phyloP scores from a whole-genome alignment of 352 stramenopile species.

The Phytophthora sp. region DNA sequence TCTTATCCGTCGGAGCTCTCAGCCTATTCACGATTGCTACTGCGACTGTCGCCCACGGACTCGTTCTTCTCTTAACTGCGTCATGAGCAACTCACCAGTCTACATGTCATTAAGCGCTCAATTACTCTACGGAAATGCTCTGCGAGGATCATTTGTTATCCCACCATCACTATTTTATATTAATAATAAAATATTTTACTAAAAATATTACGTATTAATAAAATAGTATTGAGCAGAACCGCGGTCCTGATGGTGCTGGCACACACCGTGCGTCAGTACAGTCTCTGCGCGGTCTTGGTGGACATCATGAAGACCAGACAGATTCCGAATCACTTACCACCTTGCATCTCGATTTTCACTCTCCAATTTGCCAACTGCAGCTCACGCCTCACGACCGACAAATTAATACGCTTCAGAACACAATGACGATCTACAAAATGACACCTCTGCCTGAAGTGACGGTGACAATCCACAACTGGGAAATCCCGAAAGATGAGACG shows the following conservation, averaged over 20 bases:
- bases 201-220: too few relatives aligned
- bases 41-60: too few relatives aligned
- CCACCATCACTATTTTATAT: too few relatives aligned
- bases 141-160: too few relatives aligned
- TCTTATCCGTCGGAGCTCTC: too few relatives aligned
- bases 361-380: not conserved
- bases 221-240: too few relatives aligned
- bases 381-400: not conserved
- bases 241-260: not conserved
- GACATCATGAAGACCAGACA: constrained; percentile 4
- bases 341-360: constrained; percentile 9
- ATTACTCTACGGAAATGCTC: too few relatives aligned
- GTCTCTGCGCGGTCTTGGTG: constrained; percentile 13
- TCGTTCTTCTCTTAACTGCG: too few relatives aligned
- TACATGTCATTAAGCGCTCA: too few relatives aligned
- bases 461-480: constrained; percentile 9
- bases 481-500: not conserved
- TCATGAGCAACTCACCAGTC: too few relatives aligned
- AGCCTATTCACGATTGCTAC: too few relatives aligned
- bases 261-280: constrained; percentile 3
- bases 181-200: too few relatives aligned
- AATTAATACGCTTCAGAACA: not conserved
- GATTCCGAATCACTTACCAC: not conserved
- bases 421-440: constrained; percentile 3
- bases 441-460: constrained; percentile 12